Evolutionary conservation across 345 rosid species (phyloP), one percentile per base, ranked within the genome.

Genomic region (Schrenkiella parvula): DNA sequence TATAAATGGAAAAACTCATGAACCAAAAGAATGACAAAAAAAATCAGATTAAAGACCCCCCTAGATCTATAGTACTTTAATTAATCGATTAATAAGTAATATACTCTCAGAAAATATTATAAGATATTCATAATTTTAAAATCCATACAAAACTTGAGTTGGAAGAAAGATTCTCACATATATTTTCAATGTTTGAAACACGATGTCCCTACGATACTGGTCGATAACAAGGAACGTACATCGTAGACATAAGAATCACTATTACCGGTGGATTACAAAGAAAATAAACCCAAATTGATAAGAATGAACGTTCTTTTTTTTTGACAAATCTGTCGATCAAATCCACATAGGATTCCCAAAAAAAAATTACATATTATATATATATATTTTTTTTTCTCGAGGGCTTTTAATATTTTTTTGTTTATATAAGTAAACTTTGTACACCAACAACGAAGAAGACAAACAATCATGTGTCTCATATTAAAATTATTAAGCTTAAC

Each of bases 301-400:
- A 64, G 64, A 64, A 25, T 54, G 47, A 42, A n/a, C n/a, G n/a
- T n/a, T n/a, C n/a, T n/a, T 47, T 6, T 19, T 9, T 47, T 23
- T 50, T 22, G 15, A 31, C 8, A 50, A 50, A 22, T 23, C 8
- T 31, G 55, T 50, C 31, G 29, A 48, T 48, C 54, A 48, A 48
- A 31, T 41, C 57, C 43, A 44, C 34, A 22, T 46, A 70, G 70
- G 76, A 72, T 72, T 63, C 76, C 70, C 53, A 23, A 64, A n/a
- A n/a, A n/a, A n/a, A n/a, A n/a, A n/a, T n/a, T n/a, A n/a, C n/a
- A n/a, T n/a, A n/a, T n/a, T n/a, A n/a, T n/a, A n/a, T n/a, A n/a
- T n/a, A n/a, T n/a, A 22, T 22, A 22, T 22, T 48, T 8, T 37
- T 50, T 14, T 21, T 38, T 25, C 28, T 37, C 29, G 28, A 70